Percentiles rank a stretch among this genome's conserved stretches.
These are phyloP conservation scores for Penicillium maclennaniae DNA, from an alignment of 495 filamentous ascomycete species.

Conservation along the genomic window DNA sequence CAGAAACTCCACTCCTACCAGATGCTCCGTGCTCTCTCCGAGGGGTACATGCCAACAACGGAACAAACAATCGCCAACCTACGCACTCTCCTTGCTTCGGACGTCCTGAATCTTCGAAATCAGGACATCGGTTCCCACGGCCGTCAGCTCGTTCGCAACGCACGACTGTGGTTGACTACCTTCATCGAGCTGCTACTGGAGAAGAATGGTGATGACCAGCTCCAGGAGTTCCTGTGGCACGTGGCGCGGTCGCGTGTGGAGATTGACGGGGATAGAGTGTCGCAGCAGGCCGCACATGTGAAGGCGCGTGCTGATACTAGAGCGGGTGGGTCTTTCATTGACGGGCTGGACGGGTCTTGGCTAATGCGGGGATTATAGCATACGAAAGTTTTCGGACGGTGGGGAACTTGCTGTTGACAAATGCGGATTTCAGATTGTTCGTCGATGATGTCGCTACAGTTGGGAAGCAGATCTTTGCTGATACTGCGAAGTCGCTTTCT, in stretches of 20 bases:
- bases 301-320: conserved; percentile 72
- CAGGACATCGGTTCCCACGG: conserved; percentile 74
- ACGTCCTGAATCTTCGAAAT: conserved; percentile 73
- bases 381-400: conserved; percentile 83
- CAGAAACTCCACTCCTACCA: conserved; percentile 90
- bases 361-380: conserved; percentile 46
- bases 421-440: conserved; percentile 85
- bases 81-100: conserved; percentile 70
- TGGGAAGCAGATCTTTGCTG: conserved; percentile 79
- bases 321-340: conserved; percentile 54
- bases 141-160: conserved; percentile 65
- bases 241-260: conserved; percentile 65
- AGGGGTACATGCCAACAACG: conserved; percentile 89
- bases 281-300: conserved; percentile 56
- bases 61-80: conserved; percentile 81
- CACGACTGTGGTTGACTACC: conserved; percentile 64
- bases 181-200: conserved; percentile 73
- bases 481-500: conserved; percentile 76
- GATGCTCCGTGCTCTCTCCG: conserved; percentile 76
- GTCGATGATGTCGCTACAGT: conserved; percentile 77
- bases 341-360: not conserved
- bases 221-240: conserved; percentile 91
- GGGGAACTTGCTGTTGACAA: conserved; percentile 76
- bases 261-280: conserved; percentile 65
- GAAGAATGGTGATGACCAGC: conserved; percentile 81